These are phyloP conservation scores for Dryadomyces quercus-mongolicae DNA, from an alignment of 2,329 filamentous ascomycete species.

Conservation along the genomic window DNA sequence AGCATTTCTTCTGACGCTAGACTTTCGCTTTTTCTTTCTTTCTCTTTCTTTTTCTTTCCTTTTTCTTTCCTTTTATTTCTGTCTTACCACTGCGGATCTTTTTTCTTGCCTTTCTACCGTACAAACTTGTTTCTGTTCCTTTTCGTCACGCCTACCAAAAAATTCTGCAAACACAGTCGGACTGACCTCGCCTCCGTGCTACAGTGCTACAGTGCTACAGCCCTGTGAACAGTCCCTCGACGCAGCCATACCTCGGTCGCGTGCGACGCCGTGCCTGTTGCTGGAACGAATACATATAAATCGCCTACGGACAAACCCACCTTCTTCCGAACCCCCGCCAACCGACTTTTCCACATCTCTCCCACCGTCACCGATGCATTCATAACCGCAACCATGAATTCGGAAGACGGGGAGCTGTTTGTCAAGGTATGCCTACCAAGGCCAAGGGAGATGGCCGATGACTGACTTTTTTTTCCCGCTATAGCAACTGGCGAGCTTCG, in stretches of 20 bases:
- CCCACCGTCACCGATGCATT: constrained; percentile 31
- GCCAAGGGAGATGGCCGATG: too few species aligned
- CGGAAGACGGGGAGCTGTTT: constrained; percentile 82
- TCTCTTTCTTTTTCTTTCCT: background rate
- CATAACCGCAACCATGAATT: constrained; percentile 56
- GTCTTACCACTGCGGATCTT: background rate
- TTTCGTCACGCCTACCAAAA: background rate
- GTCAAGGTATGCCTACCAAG: constrained; percentile 61
- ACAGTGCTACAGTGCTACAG: too few species aligned
- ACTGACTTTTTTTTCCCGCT: too few species aligned
- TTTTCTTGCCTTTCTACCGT: too few species aligned
- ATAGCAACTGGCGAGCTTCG: constrained; percentile 92
- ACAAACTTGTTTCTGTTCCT: background rate
- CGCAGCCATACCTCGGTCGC: constrained; percentile 4
- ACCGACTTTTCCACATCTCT: background rate
- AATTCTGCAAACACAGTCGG: background rate
- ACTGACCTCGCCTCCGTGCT: background rate
- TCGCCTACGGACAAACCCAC: background rate
- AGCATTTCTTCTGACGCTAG: background rate
- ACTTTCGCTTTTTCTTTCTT: background rate
- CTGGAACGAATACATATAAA: constrained; percentile 3
- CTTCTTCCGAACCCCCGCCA: background rate
- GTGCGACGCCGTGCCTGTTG: constrained; percentile 6
- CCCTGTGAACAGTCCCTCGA: background rate
- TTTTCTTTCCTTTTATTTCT: background rate